Conservation (phyloP, 2,329 filamentous ascomycete genomes). For the Teratosphaeria gauchensis region DNA sequence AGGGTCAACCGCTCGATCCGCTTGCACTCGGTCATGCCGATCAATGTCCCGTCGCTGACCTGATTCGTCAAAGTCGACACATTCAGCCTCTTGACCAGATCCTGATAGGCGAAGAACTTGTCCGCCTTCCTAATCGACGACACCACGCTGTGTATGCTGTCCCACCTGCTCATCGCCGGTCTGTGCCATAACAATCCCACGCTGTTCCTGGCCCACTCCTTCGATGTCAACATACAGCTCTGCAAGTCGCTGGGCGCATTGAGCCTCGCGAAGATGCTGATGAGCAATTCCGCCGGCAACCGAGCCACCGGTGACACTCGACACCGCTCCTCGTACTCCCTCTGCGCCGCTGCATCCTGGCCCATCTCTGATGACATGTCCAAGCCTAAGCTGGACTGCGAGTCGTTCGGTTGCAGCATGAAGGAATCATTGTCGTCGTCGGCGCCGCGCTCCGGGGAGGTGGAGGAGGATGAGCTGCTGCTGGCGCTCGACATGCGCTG, state of each 20-base stretch:
- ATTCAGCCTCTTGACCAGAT: constrained; percentile 87
- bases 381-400: constrained; percentile 78
- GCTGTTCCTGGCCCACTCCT: constrained; percentile 82
- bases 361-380: constrained; percentile 44
- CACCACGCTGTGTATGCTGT: constrained; percentile 71
- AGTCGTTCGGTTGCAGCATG: constrained; percentile 73
- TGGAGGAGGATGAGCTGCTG: constrained; percentile 54
- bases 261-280: constrained; percentile 81
- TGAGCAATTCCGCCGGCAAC: constrained; percentile 88
- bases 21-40: constrained; percentile 74
- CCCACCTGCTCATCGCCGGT: constrained; percentile 80
- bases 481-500: constrained; percentile 24
- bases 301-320: constrained; percentile 71
- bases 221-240: constrained; percentile 87
- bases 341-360: constrained; percentile 55
- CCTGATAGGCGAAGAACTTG: constrained; percentile 81
- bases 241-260: constrained; percentile 63
- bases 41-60: constrained; percentile 82
- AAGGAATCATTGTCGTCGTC: constrained; percentile 94
- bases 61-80: constrained; percentile 65
- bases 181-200: constrained; percentile 93
- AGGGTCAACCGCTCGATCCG: constrained; percentile 86
- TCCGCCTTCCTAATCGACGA: constrained; percentile 59
- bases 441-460: constrained; percentile 64
- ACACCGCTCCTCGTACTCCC: constrained; percentile 51